A percentile compares a stretch with the other conserved stretches of the same genome.
phyloP scores from a whole-genome alignment of 129 eudicot species.

The Pittosporum tobira region DNA sequence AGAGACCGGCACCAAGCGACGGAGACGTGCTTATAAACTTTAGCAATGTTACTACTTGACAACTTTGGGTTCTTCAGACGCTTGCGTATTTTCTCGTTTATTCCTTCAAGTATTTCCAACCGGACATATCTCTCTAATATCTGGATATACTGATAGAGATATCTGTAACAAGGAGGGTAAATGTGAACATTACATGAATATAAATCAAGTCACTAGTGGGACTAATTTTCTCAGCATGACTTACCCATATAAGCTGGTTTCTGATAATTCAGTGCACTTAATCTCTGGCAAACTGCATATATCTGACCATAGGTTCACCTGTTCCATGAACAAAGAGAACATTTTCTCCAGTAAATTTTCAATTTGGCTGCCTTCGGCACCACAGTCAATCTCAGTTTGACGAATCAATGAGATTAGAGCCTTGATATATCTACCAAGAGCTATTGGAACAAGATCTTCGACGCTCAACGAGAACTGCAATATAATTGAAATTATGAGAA shows the following conservation, averaged over 20 bases:
- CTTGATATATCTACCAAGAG: slow-evolving; percentile 86
- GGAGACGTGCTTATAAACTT: slow-evolving; percentile 69
- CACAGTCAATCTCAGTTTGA: slow-evolving; percentile 29
- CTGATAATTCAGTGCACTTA: slow-evolving; percentile 70
- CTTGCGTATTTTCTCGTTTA: slow-evolving; percentile 89
- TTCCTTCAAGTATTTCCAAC: slow-evolving; percentile 75
- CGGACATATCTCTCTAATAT: slow-evolving; percentile 58
- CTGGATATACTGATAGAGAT: slow-evolving; percentile 67
- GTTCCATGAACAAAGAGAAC: slow-evolving; percentile 79
- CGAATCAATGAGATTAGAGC: slow-evolving; percentile 54
- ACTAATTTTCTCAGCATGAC: slow-evolving; percentile 7
- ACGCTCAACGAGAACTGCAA: slow-evolving; percentile 95
- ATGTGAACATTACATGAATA: slow-evolving; percentile 7
- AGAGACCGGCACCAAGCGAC: slow-evolving; percentile 93
- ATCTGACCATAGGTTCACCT: slow-evolving; percentile 83
- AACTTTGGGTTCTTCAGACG: slow-evolving; percentile 87
- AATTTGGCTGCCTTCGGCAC: slow-evolving; percentile 27
- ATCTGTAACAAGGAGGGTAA: slow-evolving; percentile 39
- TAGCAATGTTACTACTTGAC: slow-evolving; percentile 63
- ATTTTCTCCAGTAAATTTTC: slow-evolving; percentile 79
- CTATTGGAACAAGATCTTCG: slow-evolving; percentile 93
- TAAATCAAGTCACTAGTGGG: neutral
- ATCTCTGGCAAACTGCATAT: slow-evolving; percentile 76
- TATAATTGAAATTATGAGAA: neutral
- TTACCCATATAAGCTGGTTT: slow-evolving; percentile 80